These are phyloP conservation scores for Kokia cookei DNA, from an alignment of 441 rosid species.

Conservation along the genomic window DNA sequence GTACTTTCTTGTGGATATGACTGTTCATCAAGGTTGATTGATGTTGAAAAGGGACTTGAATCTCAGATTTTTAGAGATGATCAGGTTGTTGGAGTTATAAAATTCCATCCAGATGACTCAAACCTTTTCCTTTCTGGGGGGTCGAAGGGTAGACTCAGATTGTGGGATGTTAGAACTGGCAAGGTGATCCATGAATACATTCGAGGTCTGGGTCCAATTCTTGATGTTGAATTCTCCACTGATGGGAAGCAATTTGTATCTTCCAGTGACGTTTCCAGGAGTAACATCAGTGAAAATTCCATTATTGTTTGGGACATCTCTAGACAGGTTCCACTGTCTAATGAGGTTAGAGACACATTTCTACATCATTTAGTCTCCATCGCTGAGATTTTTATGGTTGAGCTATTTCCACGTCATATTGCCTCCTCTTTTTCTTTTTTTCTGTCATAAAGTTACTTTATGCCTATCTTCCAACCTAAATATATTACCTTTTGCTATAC, in stretches of 20 bases:
- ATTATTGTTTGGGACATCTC: conserved; percentile 76
- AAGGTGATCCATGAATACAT: conserved; percentile 53
- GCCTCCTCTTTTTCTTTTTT: background rate
- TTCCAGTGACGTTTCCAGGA: conserved; percentile 71
- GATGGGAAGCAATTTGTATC: conserved; percentile 72
- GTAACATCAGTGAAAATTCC: conserved; percentile 76
- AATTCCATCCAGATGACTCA: conserved; percentile 56
- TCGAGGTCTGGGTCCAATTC: conserved; percentile 60
- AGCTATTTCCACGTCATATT: background rate
- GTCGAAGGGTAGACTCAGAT: conserved; percentile 59
- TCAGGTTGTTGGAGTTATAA: conserved; percentile 54
- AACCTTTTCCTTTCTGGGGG: conserved; percentile 84
- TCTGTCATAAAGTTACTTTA: background rate
- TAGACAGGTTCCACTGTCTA: conserved; percentile 72
- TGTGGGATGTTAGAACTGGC: conserved; percentile 70
- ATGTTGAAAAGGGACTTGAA: conserved; percentile 69
- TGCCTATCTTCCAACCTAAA: background rate
- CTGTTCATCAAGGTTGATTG: conserved; percentile 56
- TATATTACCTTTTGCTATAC: background rate
- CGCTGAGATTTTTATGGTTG: background rate
- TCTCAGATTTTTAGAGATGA: conserved; percentile 59
- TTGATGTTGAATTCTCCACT: conserved; percentile 66
- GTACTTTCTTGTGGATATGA: conserved; percentile 84
- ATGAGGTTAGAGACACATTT: conserved; percentile 52
- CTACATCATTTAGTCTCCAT: conserved; percentile 6